Percentiles rank a stretch among this genome's conserved stretches.
Evolutionary conservation across 768 basidiomycete genomes (phyloP).

Genomic region (Goffeauzyma gilvescens): DNA sequence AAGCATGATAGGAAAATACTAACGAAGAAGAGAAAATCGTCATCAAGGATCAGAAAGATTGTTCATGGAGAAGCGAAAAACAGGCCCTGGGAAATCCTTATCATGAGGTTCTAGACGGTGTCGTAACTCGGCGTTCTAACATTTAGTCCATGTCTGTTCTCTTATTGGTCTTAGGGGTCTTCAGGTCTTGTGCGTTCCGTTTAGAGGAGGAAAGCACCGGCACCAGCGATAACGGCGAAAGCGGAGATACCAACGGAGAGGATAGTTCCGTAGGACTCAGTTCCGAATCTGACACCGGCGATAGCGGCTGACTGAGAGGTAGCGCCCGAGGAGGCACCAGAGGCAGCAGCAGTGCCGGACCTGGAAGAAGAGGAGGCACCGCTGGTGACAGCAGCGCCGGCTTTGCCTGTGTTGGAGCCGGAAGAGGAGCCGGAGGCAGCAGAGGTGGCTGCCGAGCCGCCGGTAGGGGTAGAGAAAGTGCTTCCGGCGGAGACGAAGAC

Average conservation of each 20-base stretch:
- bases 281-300: no score
- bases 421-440: constrained; percentile 9
- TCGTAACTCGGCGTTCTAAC: no score
- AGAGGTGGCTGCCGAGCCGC: background rate
- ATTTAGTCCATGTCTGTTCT: no score
- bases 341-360: constrained; percentile 1
- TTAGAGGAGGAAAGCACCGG: constrained; percentile 6
- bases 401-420: background rate
- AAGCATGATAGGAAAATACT: no score
- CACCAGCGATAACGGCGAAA: constrained; percentile 6
- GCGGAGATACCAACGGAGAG: constrained; percentile 2
- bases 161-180: no score
- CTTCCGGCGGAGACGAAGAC: background rate
- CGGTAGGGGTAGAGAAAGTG: constrained; percentile 1
- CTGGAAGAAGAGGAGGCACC: background rate
- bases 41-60: no score
- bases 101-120: no score
- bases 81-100: no score
- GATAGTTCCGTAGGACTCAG: background rate
- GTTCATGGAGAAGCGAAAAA: no score
- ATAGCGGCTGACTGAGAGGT: no score
- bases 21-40: no score
- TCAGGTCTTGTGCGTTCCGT: no score
- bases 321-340: background rate
- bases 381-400: background rate